Evolutionary conservation across 495 filamentous ascomycete species (phyloP), one percentile per base, ranked within the genome.

Genomic region (Tuber umbilicatum): DNA sequence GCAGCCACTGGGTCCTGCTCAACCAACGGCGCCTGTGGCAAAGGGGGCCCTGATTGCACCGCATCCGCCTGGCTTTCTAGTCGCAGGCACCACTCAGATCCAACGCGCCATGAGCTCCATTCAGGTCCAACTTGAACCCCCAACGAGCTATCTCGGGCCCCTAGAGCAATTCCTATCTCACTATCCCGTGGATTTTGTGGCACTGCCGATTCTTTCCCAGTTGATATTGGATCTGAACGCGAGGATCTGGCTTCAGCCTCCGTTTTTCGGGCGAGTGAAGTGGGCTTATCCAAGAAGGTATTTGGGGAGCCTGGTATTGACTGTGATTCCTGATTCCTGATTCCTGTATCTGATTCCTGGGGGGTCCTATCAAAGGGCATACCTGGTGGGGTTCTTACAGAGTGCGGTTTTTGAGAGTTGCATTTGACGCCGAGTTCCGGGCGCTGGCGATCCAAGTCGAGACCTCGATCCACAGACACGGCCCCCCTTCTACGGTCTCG

Each of bases 151-250:
- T 35, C 27, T 27, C 27, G 27, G 14, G 14, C 27, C 1, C 55
- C 55, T 35, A 35, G 55, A 64, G 55, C 55, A 31, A 64, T 64
- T 35, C 55, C 55, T 64, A 64, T 64, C 27, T 64, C 55, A 64
- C 55, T 31, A 17, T 17, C 55, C 55, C 55, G 55, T 35, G 55
- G 55, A 17, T 35, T 64, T 64, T 16, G 55, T 31, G 55, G 55
- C 55, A 31, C 16, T 23, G 10, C 55, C 55, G 12, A 64, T 64
- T 64, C 55, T 27, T 64, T 31, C n/a, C 12, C 31, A 31, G 55
- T 16, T 64, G 12, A 10, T 12, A 64, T 31, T 31, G n/a, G 27
- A 10, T 27, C n/a, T 2, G 7, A 10, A 31, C 5, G 55, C 31
- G 55, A 31, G 55, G 27, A 35, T 17, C 2, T 17, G 27, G 55